Conservation (phyloP, 768 basidiomycete species). For the Trametes cingulata region DNA sequence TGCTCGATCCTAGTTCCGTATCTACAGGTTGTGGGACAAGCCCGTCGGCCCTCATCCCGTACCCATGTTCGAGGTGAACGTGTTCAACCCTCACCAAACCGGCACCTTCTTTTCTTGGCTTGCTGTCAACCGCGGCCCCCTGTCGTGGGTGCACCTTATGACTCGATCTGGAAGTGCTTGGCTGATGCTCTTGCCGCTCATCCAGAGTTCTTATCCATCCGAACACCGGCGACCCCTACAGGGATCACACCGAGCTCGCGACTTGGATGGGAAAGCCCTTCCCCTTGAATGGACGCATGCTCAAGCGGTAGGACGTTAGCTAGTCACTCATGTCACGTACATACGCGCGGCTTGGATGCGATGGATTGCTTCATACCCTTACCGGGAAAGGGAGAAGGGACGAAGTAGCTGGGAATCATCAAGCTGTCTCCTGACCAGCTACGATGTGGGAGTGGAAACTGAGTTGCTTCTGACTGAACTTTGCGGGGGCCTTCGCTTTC, state of each 20-base stretch:
- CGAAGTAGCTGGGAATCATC: too few species aligned
- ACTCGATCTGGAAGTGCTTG: too few species aligned
- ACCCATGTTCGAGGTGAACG: slow-evolving; percentile 74
- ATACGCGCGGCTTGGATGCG: too few species aligned
- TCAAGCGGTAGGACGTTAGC: slow-evolving; percentile 27
- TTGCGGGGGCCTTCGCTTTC: too few species aligned
- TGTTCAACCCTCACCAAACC: slow-evolving; percentile 65
- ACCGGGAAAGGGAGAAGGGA: too few species aligned
- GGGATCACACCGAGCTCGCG: slow-evolving; percentile 62
- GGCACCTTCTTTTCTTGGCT: slow-evolving; percentile 71
- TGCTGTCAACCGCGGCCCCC: slow-evolving; percentile 65
- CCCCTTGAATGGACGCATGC: slow-evolving; percentile 49
- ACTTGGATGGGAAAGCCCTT: slow-evolving; percentile 69
- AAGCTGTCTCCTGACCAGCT: too few species aligned
- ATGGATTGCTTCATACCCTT: too few species aligned
- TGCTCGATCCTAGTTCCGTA: slow-evolving; percentile 47
- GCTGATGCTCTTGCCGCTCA: slow-evolving; percentile 1
- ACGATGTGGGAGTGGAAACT: too few species aligned
- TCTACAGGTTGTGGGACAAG: slow-evolving; percentile 62
- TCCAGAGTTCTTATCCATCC: slow-evolving; percentile 69
- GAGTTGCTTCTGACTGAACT: too few species aligned
- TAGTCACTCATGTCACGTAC: too few species aligned
- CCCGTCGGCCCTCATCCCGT: slow-evolving; percentile 69
- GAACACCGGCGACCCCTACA: slow-evolving; percentile 56
- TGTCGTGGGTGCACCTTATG: slow-evolving; percentile 51